Percentiles rank a stretch among this genome's conserved stretches.
These are phyloP conservation scores for Diaporthe nobilis DNA, from an alignment of 2,329 filamentous ascomycete genomes.

Conservation along the genomic window DNA sequence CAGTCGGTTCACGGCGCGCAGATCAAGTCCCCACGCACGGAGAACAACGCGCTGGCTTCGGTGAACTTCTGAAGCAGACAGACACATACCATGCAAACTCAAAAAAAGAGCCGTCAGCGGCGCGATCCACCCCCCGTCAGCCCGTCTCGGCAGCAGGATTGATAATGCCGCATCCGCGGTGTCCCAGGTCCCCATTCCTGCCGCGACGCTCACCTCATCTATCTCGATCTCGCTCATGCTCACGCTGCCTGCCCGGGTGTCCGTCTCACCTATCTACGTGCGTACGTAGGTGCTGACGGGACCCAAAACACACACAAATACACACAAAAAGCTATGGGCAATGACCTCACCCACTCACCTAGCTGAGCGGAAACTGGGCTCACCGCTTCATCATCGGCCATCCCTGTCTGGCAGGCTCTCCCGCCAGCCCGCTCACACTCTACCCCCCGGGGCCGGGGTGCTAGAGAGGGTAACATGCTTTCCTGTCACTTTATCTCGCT, in stretches of 20 bases:
- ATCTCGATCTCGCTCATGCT: neutral
- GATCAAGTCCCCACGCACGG: slow-evolving; percentile 18
- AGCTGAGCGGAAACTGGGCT: slow-evolving; percentile 9
- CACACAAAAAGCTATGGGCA: slow-evolving; percentile 13
- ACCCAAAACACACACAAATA: neutral
- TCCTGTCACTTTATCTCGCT: slow-evolving; percentile 29
- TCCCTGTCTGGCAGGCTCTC: slow-evolving; percentile 21
- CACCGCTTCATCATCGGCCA: slow-evolving; percentile 31
- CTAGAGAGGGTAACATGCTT: slow-evolving; percentile 22
- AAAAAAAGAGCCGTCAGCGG: slow-evolving; percentile 4
- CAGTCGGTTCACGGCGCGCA: slow-evolving; percentile 3
- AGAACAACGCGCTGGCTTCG: slow-evolving; percentile 1
- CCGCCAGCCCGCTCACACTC: slow-evolving; percentile 7
- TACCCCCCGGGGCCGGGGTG: slow-evolving; percentile 2
- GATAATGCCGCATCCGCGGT: slow-evolving; percentile 28
- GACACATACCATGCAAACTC: neutral
- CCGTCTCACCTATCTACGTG: neutral
- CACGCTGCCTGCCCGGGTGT: neutral
- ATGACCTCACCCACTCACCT: slow-evolving; percentile 31
- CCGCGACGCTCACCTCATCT: slow-evolving; percentile 10
- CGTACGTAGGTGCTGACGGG: neutral
- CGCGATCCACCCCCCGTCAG: slow-evolving; percentile 17
- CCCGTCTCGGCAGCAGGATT: slow-evolving; percentile 24
- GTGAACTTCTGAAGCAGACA: slow-evolving; percentile 2
- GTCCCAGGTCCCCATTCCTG: neutral